These are phyloP conservation scores for Cladobotryum mycophilum DNA, from an alignment of 2,329 filamentous ascomycete genomes.

Conservation along the genomic window DNA sequence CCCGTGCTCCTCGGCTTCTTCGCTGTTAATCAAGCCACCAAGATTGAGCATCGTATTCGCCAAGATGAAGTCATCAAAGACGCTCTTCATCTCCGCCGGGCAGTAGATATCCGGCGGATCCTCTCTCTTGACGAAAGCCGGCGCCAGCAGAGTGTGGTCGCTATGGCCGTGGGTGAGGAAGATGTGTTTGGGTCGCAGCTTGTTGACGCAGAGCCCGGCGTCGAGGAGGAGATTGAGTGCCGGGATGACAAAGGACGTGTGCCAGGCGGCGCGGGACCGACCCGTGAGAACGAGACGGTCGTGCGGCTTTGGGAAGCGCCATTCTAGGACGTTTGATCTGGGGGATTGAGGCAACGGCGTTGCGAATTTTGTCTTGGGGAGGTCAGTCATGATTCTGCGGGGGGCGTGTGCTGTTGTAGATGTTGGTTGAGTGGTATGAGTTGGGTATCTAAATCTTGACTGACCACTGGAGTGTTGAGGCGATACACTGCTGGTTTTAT, in stretches of 20 bases:
- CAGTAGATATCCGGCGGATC: conserved; percentile 42
- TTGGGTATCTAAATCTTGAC: no score
- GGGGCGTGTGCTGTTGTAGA: neutral
- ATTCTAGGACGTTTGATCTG: conserved; percentile 40
- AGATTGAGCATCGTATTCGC: conserved; percentile 37
- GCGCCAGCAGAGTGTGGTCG: conserved; percentile 39
- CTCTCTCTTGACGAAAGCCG: conserved; percentile 37
- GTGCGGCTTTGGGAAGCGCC: conserved; percentile 38
- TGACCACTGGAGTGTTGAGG: no score
- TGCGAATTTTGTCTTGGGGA: conserved; percentile 27
- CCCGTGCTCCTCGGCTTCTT: conserved; percentile 17
- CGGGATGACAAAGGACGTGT: conserved; percentile 45
- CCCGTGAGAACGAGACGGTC: conserved; percentile 38
- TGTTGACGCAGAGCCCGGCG: conserved; percentile 41
- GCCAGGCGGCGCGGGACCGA: conserved; percentile 44
- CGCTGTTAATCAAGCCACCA: conserved; percentile 29
- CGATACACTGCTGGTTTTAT: no score
- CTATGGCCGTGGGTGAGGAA: conserved; percentile 45
- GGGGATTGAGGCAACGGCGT: conserved; percentile 38
- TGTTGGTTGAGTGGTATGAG: neutral
- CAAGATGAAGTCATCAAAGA: conserved; percentile 34
- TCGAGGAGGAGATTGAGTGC: conserved; percentile 45
- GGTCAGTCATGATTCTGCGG: neutral
- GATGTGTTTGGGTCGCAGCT: conserved; percentile 40
- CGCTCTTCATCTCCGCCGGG: conserved; percentile 33